A percentile compares a stretch with the other conserved stretches of the same genome.
These are phyloP conservation scores for Cerrena zonata DNA, from an alignment of 1,284 basidiomycete genomes.

Conservation along the genomic window DNA sequence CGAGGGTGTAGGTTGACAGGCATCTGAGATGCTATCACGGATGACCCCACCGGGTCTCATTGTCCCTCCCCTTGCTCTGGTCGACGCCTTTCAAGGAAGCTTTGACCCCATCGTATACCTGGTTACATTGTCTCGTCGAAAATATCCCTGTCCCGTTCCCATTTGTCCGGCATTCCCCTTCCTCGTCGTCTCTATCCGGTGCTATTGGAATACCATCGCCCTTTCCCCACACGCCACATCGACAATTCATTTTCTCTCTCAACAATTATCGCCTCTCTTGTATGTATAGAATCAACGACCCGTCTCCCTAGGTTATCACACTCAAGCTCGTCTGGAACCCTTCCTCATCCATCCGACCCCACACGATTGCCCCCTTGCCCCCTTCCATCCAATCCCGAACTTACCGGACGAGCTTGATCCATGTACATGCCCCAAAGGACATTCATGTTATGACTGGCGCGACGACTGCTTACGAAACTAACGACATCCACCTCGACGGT, in stretches of 20 bases:
- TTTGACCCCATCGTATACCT: neutral
- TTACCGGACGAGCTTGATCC: neutral
- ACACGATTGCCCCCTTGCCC: neutral
- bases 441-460: neutral
- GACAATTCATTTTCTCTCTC: neutral
- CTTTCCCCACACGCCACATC: neutral
- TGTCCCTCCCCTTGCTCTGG: neutral
- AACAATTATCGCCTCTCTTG: neutral
- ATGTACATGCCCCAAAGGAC: neutral
- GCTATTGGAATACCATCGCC: neutral
- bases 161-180: conserved; percentile 1
- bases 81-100: neutral
- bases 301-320: neutral
- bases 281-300: neutral
- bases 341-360: neutral
- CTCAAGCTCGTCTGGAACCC: neutral
- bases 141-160: conserved; percentile 5
- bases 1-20: neutral
- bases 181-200: conserved; percentile 1
- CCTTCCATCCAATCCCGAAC: neutral
- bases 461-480: neutral
- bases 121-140: neutral
- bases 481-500: neutral
- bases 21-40: neutral
- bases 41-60: neutral